Evolutionary conservation across 106 monocot species (phyloP), one percentile per base, ranked within the genome.

Genomic region (Narthecium ossifragum): DNA sequence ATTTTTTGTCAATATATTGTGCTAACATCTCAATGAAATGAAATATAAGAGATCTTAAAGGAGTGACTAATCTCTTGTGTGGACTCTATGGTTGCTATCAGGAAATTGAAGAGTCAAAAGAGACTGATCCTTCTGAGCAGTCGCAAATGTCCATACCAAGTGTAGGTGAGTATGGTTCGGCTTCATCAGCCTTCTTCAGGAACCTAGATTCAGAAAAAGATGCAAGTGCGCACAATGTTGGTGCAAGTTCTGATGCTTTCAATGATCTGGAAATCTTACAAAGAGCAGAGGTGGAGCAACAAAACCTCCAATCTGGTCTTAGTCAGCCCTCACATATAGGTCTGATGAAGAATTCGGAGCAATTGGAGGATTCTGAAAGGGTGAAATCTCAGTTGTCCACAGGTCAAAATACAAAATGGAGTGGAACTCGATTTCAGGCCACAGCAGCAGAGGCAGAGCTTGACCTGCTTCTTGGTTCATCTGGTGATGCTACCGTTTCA

Each of bases 391-490:
- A 41, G 14, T 15, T 31, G 3, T 17, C 8, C 25, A 26, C 18
- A 48, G 31, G 23, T 33, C 22, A n/a, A 12, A 0, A 26, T 12
- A n/a, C 12, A 53, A 53, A 51, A 24, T 15, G 46, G 41, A 57
- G 26, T 2, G 20, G 47, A 39, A 15, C 57, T 21, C 57, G 40
- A 22, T 68, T 61, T 46, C 56, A 76, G 25, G 64, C 31, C 11
- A 39, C 54, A 45, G 55, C 34, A 59, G 71, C 84, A 55, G 75
- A 65, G 53, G 62, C 57, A 17, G 74, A 78, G 46, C 78, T 83
- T 26, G 83, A 74, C 59, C 32, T 65, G 55, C 78, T 83, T 37
- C 73, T 83, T 15, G 31, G 63, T n/a, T 67, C 83, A 33, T 41
- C 63, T 28, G n/a, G 31, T 4, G 64, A 48, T 41, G 38, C 66